Evolutionary conservation across 139 green algal genomes (phyloP).

Genomic region (Chlorella sp.): DNA sequence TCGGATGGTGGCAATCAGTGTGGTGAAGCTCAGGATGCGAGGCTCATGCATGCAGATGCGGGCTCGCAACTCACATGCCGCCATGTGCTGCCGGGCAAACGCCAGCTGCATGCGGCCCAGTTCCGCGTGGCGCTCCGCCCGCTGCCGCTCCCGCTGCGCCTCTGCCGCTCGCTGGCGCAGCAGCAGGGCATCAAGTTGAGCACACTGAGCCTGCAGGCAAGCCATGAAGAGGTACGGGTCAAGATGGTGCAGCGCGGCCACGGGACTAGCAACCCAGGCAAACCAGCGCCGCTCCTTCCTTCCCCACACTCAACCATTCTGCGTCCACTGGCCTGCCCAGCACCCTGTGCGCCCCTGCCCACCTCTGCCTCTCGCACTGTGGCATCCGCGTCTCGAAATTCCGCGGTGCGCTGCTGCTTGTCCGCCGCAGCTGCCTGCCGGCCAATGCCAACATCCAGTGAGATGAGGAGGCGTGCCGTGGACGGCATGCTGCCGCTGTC

Average conservation of each 20-base stretch:
- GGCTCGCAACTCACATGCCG: neutral
- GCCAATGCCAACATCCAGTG: neutral
- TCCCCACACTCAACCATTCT: neutral
- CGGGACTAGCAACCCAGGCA: neutral
- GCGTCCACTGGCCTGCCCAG: neutral
- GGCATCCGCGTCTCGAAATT: neutral
- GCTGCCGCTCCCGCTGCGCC: slow-evolving; percentile 10
- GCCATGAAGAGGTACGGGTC: too few relatives aligned
- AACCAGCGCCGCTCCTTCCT: neutral
- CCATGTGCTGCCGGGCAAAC: slow-evolving; percentile 13
- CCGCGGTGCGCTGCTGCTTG: neutral
- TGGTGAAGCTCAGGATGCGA: neutral
- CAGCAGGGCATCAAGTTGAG: slow-evolving; percentile 16
- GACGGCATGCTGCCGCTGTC: neutral
- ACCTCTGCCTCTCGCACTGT: slow-evolving; percentile 5
- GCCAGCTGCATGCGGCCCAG: slow-evolving; percentile 29
- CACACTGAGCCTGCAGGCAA: neutral
- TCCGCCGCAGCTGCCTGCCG: neutral
- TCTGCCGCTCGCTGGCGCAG: neutral
- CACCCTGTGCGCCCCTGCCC: neutral
- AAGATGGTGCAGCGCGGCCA: neutral
- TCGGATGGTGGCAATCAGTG: neutral
- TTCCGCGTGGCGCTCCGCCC: neutral
- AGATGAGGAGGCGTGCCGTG: slow-evolving; percentile 1
- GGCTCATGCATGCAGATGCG: neutral